A percentile compares a stretch with the other conserved stretches of the same genome.
Conservation (phyloP, 495 filamentous ascomycete species). For the Penicillium steckii region DNA sequence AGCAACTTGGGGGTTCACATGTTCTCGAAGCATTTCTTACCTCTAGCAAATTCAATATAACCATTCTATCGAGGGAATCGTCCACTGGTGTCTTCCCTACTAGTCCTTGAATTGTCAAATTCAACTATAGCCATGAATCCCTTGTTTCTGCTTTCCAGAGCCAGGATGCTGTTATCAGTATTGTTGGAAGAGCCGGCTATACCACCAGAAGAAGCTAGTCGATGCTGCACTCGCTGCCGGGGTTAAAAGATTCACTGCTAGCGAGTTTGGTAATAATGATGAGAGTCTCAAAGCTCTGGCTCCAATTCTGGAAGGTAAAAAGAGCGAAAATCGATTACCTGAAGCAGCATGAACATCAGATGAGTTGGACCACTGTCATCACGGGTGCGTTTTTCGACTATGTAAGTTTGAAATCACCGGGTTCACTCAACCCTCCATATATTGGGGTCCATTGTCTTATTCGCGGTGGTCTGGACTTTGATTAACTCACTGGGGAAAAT, state of each 20-base stretch:
- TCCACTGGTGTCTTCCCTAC: neutral
- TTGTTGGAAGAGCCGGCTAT: neutral
- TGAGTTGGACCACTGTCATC: neutral
- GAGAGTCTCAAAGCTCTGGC: neutral
- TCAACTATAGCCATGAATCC: neutral
- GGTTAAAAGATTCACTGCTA: neutral
- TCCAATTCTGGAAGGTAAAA: neutral
- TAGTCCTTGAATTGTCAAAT: neutral
- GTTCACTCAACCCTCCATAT: too few relatives aligned
- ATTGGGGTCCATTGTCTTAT: too few relatives aligned
- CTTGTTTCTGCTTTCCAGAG: neutral
- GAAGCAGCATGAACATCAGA: neutral
- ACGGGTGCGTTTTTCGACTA: neutral
- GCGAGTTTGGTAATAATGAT: neutral
- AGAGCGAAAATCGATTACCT: neutral
- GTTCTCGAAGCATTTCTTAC: neutral
- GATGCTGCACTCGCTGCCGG: neutral
- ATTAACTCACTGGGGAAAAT: too few relatives aligned
- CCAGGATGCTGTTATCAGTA: neutral
- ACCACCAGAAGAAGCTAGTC: neutral
- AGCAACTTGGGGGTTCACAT: neutral
- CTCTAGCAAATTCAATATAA: neutral
- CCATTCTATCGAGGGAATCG: neutral
- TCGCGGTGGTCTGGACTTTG: too few relatives aligned
- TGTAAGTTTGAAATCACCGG: too few relatives aligned